These are phyloP conservation scores for Aureobasidium sp. DNA, from an alignment of 2,329 filamentous ascomycete genomes.

Conservation along the genomic window DNA sequence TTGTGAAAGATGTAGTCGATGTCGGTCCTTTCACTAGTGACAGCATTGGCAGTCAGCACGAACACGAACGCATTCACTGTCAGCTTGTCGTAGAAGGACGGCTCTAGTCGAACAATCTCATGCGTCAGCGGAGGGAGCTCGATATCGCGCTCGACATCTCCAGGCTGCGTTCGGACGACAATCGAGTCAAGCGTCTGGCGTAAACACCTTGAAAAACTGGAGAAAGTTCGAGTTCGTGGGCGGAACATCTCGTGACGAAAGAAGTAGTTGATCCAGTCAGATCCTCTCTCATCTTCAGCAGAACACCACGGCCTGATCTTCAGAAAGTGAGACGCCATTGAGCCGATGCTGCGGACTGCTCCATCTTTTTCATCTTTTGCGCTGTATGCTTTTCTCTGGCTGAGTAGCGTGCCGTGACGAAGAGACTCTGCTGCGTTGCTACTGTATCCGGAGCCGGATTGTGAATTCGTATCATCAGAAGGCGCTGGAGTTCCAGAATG, in stretches of 20 bases:
- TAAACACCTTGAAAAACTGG: slow-evolving; percentile 49
- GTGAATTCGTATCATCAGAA: background rate
- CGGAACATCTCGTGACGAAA: slow-evolving; percentile 40
- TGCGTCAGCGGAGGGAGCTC: slow-evolving; percentile 64
- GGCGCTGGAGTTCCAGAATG: background rate
- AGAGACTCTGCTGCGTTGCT: background rate
- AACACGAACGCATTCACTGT: slow-evolving; percentile 79
- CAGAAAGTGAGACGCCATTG: slow-evolving; percentile 60
- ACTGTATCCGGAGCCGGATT: background rate
- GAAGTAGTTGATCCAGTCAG: slow-evolving; percentile 67
- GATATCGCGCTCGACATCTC: slow-evolving; percentile 58
- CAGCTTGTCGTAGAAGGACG: slow-evolving; percentile 75
- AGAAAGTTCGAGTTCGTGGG: slow-evolving; percentile 44
- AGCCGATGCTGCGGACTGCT: slow-evolving; percentile 52
- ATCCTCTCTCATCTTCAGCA: slow-evolving; percentile 46
- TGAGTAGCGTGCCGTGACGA: slow-evolving; percentile 22
- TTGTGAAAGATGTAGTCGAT: slow-evolving; percentile 84
- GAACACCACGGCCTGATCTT: slow-evolving; percentile 68
- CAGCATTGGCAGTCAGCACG: slow-evolving; percentile 74
- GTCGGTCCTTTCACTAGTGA: slow-evolving; percentile 78
- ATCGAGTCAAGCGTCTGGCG: slow-evolving; percentile 63
- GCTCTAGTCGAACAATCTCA: slow-evolving; percentile 63
- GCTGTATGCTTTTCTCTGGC: slow-evolving; percentile 33
- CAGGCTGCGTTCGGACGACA: slow-evolving; percentile 69
- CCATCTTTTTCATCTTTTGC: slow-evolving; percentile 30